Evolutionary conservation across 331 rosid genomes (phyloP).

Genomic region (Rosa hybrid): DNA sequence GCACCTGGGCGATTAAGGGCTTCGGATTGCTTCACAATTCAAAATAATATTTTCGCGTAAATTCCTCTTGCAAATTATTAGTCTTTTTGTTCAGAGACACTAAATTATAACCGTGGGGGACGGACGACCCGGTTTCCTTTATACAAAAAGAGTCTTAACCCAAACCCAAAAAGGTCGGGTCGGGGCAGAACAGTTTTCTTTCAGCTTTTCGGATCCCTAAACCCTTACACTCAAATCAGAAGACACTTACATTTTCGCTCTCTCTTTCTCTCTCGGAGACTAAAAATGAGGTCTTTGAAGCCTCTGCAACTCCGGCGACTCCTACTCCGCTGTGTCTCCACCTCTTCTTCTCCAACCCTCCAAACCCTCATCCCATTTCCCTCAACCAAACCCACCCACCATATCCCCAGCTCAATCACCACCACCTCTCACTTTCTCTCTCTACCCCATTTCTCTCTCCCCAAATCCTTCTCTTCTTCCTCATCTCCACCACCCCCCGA

Average conservation of each 20-base stretch:
- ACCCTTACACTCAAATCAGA: no score
- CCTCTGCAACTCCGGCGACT: slow-evolving; percentile 59
- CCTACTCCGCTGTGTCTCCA: slow-evolving; percentile 35
- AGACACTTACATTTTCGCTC: no score
- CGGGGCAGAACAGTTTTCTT: no score
- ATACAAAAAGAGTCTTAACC: no score
- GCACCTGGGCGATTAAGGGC: slow-evolving; percentile 68
- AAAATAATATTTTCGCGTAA: slow-evolving; percentile 61
- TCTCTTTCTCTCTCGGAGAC: neutral
- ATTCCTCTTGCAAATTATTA: slow-evolving; percentile 53
- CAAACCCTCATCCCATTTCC: neutral
- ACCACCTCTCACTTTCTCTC: neutral
- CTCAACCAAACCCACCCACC: slow-evolving; percentile 26
- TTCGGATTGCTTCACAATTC: slow-evolving; percentile 62
- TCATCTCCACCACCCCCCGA: neutral
- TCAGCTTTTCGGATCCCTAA: no score
- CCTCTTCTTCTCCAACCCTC: slow-evolving; percentile 14
- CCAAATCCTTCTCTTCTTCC: slow-evolving; percentile 39
- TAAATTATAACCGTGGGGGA: neutral
- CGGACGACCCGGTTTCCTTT: neutral
- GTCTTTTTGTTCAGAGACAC: neutral
- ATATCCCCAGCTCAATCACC: slow-evolving; percentile 20
- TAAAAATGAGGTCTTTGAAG: slow-evolving; percentile 57
- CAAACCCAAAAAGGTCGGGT: no score
- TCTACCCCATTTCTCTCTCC: neutral